phyloP scores from a whole-genome alignment of 768 basidiomycete genomes.

The Boletus edulis region DNA sequence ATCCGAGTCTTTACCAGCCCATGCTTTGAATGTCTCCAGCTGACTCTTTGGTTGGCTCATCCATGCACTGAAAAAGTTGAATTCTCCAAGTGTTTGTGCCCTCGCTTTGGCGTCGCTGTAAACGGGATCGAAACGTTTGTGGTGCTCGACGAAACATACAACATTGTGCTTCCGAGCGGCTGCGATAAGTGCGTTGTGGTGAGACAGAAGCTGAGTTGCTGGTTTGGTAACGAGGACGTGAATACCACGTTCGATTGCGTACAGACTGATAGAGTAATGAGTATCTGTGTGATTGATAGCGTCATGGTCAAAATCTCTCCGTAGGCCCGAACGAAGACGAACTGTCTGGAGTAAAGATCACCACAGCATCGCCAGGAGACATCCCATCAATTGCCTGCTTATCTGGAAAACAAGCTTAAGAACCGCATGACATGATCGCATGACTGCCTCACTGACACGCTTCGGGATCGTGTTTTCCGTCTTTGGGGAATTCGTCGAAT shows the following conservation, averaged over 20 bases:
- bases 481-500: slow-evolving; percentile 79
- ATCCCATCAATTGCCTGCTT: slow-evolving; percentile 77
- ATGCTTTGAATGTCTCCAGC: slow-evolving; percentile 90
- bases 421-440: background rate
- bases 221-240: slow-evolving; percentile 95
- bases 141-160: slow-evolving; percentile 92
- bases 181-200: slow-evolving; percentile 76
- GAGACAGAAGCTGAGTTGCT: slow-evolving; percentile 79
- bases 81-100: slow-evolving; percentile 76
- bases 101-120: slow-evolving; percentile 88
- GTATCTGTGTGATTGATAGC: slow-evolving; percentile 49
- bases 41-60: slow-evolving; percentile 98
- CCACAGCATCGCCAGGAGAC: slow-evolving; percentile 81
- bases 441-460: slow-evolving; percentile 61
- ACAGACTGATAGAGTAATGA: slow-evolving; percentile 80
- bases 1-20: slow-evolving; percentile 94
- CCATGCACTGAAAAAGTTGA: slow-evolving; percentile 96
- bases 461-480: slow-evolving; percentile 64
- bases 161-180: slow-evolving; percentile 79
- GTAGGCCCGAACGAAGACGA: slow-evolving; percentile 25
- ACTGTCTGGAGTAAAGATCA: slow-evolving; percentile 94
- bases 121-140: slow-evolving; percentile 89
- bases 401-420: slow-evolving; percentile 45
- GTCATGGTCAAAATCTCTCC: background rate
- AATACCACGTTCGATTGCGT: slow-evolving; percentile 80